Conservation (phyloP, 257 asterid genomes). For the Cruciata laevipes region DNA sequence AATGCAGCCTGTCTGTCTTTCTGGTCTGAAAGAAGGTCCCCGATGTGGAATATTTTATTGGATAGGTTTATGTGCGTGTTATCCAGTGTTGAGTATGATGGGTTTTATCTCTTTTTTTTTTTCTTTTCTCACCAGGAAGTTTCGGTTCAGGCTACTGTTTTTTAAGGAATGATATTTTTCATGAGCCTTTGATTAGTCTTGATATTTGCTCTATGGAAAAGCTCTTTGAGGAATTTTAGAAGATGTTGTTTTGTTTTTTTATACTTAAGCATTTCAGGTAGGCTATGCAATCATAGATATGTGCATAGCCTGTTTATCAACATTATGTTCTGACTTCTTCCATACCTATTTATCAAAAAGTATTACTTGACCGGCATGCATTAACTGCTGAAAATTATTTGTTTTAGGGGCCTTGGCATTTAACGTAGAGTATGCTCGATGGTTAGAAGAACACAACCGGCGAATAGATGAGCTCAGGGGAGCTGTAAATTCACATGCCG, state of each 20-base stretch:
- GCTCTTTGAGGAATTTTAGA: no score
- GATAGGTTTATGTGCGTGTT: not conserved
- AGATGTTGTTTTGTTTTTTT: no score
- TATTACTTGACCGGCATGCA: not conserved
- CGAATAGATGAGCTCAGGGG: constrained; percentile 89
- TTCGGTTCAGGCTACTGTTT: no score
- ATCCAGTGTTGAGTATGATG: not conserved
- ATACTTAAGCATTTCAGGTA: no score
- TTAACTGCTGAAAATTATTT: constrained; percentile 17
- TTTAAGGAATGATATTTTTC: no score
- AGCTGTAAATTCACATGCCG: constrained; percentile 90
- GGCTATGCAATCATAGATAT: no score
- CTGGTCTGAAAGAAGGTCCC: not conserved
- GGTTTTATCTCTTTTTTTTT: not conserved
- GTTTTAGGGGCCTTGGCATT: constrained; percentile 90
- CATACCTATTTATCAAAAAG: not conserved
- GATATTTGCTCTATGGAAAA: no score
- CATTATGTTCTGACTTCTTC: not conserved
- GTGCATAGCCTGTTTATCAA: no score
- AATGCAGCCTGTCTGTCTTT: not conserved
- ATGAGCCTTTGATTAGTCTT: no score
- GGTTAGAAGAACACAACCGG: constrained; percentile 92
- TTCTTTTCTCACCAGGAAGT: not conserved
- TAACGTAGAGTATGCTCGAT: constrained; percentile 92
- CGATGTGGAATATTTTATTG: not conserved